phyloP scores from a whole-genome alignment of 768 basidiomycete species.

The Mycena galopus region DNA sequence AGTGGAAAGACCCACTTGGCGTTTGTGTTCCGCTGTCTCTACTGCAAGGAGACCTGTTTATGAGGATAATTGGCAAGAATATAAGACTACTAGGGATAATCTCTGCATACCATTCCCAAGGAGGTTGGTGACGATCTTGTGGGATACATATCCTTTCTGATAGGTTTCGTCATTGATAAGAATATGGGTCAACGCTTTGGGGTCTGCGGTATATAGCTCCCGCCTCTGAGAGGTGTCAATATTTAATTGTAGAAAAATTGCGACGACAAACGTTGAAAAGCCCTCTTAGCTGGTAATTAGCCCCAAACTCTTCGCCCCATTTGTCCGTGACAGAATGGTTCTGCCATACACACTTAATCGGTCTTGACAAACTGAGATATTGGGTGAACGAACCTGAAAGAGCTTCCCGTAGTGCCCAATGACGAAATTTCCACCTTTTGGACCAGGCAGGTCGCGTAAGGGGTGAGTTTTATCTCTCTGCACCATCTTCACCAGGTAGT shows the following conservation, averaged over 20 bases:
- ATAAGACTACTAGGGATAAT: not conserved
- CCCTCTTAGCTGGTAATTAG: not conserved
- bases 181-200: constrained; percentile 16
- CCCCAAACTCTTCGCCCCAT: not conserved
- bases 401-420: not conserved
- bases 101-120: constrained; percentile 13
- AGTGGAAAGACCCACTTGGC: not conserved
- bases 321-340: not conserved
- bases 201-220: constrained; percentile 8
- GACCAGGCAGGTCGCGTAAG: too few species aligned
- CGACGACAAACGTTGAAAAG: not conserved
- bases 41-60: not conserved
- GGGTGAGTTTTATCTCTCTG: too few species aligned
- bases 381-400: not conserved
- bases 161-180: not conserved
- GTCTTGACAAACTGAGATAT: not conserved
- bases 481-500: too few species aligned
- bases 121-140: not conserved
- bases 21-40: not conserved
- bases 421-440: too few species aligned
- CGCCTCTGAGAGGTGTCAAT: constrained; percentile 3
- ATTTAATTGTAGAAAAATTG: not conserved
- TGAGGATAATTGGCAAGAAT: not conserved
- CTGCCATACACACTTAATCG: not conserved
- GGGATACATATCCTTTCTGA: constrained; percentile 6